Conservation (phyloP, 192 early-diverging fungal genomes). For the Phlyctochytrium bullatum region DNA sequence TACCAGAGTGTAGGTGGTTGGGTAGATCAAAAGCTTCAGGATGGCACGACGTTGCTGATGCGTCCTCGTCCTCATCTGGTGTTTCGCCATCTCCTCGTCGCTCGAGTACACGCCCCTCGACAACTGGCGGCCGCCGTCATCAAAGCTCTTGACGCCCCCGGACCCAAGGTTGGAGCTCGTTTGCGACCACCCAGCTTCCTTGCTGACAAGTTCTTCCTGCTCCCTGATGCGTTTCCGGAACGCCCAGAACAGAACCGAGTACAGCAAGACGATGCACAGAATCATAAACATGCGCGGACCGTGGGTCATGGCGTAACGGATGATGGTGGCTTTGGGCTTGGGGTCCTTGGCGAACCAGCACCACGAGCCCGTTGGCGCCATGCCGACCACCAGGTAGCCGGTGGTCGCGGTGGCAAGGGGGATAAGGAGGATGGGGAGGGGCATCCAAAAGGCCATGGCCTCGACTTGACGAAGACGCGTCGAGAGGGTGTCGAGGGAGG, state of each 20-base stretch:
- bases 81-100: neutral
- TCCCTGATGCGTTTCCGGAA: neutral
- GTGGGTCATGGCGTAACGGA: neutral
- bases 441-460: neutral
- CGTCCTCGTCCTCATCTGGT: neutral
- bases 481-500: neutral
- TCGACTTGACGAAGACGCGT: neutral
- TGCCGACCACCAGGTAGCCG: neutral
- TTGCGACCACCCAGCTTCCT: too few species aligned
- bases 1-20: constrained; percentile 4
- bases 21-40: constrained; percentile 4
- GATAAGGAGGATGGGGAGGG: neutral
- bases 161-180: too few species aligned
- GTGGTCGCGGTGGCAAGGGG: neutral
- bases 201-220: neutral
- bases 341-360: constrained; percentile 1
- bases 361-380: constrained; percentile 1
- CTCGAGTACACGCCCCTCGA: too few species aligned
- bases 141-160: too few species aligned
- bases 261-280: constrained; percentile 1
- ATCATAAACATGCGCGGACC: constrained; percentile 4
- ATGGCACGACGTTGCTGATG: neutral
- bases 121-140: too few species aligned
- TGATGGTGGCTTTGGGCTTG: neutral
- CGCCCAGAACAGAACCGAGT: neutral